These are phyloP conservation scores for Hericium coralloides DNA, from an alignment of 768 basidiomycete species.

Conservation along the genomic window DNA sequence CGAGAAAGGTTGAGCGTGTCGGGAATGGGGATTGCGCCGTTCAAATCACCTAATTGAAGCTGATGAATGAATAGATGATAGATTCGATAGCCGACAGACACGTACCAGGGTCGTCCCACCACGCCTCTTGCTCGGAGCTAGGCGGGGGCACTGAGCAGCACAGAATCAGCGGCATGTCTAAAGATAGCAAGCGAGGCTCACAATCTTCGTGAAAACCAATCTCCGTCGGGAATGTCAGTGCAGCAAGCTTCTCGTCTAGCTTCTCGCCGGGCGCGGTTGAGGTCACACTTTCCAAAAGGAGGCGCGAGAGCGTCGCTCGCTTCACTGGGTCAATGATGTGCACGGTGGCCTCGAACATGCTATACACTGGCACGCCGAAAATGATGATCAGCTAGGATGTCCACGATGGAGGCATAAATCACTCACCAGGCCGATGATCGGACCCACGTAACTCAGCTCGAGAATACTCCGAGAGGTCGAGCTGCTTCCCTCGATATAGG, in stretches of 20 bases:
- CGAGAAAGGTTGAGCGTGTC: constrained; percentile 19
- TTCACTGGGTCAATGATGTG: constrained; percentile 73
- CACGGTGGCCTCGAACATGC: constrained; percentile 69
- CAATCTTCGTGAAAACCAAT: constrained; percentile 24
- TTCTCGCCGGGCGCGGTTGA: constrained; percentile 57
- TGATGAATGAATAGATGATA: not conserved
- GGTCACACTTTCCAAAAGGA: constrained; percentile 59
- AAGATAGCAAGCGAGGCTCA: constrained; percentile 22
- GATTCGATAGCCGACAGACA: constrained; percentile 5
- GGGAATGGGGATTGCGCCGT: constrained; percentile 42
- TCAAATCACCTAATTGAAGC: constrained; percentile 39
- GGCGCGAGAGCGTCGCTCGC: constrained; percentile 55
- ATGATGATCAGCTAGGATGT: not conserved
- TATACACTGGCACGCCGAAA: constrained; percentile 52
- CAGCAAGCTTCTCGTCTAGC: constrained; percentile 61
- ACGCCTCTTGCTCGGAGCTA: constrained; percentile 64
- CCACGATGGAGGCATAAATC: not conserved
- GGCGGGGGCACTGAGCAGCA: constrained; percentile 65
- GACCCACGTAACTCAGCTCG: constrained; percentile 84
- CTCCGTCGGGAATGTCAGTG: constrained; percentile 39
- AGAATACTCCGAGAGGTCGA: constrained; percentile 74
- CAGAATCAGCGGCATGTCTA: constrained; percentile 1
- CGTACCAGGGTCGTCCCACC: constrained; percentile 73
- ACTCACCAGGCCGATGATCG: constrained; percentile 85
- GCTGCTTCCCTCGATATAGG: constrained; percentile 62